Percentiles rank a stretch among this genome's conserved stretches.
Evolutionary conservation across 495 filamentous ascomycete genomes (phyloP).

Genomic region (Cairneyella variabilis): DNA sequence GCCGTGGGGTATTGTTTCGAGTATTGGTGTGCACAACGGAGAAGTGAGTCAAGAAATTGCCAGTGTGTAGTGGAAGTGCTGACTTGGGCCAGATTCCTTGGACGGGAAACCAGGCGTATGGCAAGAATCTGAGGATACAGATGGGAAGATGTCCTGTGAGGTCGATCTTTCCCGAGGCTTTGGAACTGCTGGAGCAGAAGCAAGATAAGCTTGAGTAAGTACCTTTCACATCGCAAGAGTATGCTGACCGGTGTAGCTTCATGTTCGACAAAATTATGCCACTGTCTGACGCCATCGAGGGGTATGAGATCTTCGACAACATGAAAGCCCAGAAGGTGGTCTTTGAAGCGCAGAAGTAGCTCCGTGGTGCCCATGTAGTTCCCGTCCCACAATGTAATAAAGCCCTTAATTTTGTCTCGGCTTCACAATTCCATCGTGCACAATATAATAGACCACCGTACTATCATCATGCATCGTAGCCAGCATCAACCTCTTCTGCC

Average conservation of each 20-base stretch:
- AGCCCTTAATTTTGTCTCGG: slow-evolving; percentile 83
- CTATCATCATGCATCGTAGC: slow-evolving; percentile 86
- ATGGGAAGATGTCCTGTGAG: slow-evolving; percentile 94
- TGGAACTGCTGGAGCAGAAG: slow-evolving; percentile 75
- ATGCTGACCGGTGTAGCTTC: slow-evolving; percentile 52
- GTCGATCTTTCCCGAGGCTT: slow-evolving; percentile 67
- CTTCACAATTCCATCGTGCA: slow-evolving; percentile 94
- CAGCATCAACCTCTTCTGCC: slow-evolving; percentile 70
- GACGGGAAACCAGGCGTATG: slow-evolving; percentile 76
- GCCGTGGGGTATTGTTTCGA: slow-evolving; percentile 83
- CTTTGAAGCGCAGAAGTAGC: too few relatives aligned
- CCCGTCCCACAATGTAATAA: neutral
- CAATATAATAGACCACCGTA: slow-evolving; percentile 90
- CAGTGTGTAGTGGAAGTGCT: too few relatives aligned
- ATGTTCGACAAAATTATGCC: slow-evolving; percentile 95
- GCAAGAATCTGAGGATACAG: slow-evolving; percentile 86
- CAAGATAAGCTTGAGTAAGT: slow-evolving; percentile 77
- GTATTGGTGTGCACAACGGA: slow-evolving; percentile 89
- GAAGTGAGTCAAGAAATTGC: too few relatives aligned
- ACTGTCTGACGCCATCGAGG: slow-evolving; percentile 75
- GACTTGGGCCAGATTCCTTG: slow-evolving; percentile 89
- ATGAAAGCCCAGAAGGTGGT: slow-evolving; percentile 91
- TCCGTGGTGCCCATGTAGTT: neutral
- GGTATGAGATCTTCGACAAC: slow-evolving; percentile 86
- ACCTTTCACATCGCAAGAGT: slow-evolving; percentile 15